A percentile compares a stretch with the other conserved stretches of the same genome.
These are phyloP conservation scores for Chaetomium globosum DNA, from an alignment of 2,329 filamentous ascomycete species.

Conservation along the genomic window DNA sequence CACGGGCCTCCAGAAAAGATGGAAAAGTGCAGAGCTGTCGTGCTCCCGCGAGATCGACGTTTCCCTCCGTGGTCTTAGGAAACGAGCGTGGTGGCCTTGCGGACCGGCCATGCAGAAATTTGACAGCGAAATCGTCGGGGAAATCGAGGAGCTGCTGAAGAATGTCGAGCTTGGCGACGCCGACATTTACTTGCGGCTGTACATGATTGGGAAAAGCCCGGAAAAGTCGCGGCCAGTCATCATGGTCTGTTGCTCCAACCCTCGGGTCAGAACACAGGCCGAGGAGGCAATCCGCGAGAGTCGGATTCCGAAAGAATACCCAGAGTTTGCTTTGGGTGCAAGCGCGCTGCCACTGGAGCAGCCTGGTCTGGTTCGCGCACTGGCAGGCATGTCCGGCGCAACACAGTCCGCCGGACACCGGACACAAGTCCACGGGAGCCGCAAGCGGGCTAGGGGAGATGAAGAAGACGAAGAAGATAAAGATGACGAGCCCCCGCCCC, in stretches of 20 bases:
- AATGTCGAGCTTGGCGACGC: background rate
- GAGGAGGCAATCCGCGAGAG: background rate
- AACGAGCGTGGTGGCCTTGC: constrained; percentile 1
- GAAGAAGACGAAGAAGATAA: background rate
- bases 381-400: background rate
- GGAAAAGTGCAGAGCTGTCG: background rate
- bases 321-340: background rate
- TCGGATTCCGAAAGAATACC: background rate
- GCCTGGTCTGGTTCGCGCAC: background rate
- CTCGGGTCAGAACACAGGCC: background rate
- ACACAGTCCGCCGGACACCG: background rate
- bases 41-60: background rate
- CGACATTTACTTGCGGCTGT: background rate
- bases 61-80: background rate
- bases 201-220: background rate
- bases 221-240: background rate
- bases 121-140: background rate
- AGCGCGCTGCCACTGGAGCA: constrained; percentile 1
- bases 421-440: no score
- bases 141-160: background rate
- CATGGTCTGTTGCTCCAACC: constrained; percentile 7
- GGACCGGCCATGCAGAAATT: background rate
- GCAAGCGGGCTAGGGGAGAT: background rate
- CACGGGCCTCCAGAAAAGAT: background rate
- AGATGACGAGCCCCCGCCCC: no score